phyloP scores from a whole-genome alignment of 2,329 filamentous ascomycete species.

The Arthrobotrys megalospora region DNA sequence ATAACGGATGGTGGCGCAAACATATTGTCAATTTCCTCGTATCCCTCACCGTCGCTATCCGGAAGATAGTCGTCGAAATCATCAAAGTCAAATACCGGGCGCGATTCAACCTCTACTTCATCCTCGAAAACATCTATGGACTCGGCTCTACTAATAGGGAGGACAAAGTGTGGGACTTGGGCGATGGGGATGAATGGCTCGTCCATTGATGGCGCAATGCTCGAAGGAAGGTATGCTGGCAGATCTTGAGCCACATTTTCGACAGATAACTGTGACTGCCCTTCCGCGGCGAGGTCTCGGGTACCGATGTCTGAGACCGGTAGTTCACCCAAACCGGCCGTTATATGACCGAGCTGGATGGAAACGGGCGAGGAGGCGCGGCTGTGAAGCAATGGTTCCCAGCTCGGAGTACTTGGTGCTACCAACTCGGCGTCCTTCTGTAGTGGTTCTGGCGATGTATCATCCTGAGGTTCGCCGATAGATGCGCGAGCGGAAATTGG shows the following conservation, averaged over 20 bases:
- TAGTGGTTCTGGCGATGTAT: neutral
- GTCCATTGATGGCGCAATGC: conserved; percentile 29
- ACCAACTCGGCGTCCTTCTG: neutral
- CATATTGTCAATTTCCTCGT: conserved; percentile 45
- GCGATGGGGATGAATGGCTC: neutral
- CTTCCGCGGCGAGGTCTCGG: too few relatives aligned
- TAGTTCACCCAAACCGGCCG: neutral
- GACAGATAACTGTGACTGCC: neutral
- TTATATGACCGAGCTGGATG: neutral
- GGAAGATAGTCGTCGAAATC: conserved; percentile 50
- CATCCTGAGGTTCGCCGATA: neutral
- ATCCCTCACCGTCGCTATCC: conserved; percentile 42
- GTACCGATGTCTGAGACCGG: conserved; percentile 1
- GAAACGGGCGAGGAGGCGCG: conserved; percentile 12
- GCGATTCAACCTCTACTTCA: conserved; percentile 51
- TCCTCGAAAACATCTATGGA: conserved; percentile 15
- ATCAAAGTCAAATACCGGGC: conserved; percentile 48
- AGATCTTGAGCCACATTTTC: neutral
- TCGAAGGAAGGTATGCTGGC: conserved; percentile 14
- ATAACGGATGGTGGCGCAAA: conserved; percentile 34
- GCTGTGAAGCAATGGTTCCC: neutral
- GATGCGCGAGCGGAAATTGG: conserved; percentile 27
- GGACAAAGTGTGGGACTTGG: neutral
- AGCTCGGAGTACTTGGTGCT: neutral
- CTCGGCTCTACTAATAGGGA: conserved; percentile 36